phyloP scores from a whole-genome alignment of 768 basidiomycete genomes.

The Termitomyces sp. region DNA sequence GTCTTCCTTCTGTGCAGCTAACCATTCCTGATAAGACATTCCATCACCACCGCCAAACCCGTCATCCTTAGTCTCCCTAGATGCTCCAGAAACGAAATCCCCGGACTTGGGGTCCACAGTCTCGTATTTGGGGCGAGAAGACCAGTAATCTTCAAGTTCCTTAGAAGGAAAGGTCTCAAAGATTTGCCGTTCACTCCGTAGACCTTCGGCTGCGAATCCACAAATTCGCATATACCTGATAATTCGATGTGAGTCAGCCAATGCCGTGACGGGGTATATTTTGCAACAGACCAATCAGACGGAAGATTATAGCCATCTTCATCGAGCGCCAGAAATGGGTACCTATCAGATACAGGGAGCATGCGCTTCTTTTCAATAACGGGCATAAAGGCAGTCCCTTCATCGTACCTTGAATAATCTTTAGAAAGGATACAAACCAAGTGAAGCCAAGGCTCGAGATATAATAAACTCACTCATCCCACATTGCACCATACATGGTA shows the following conservation, averaged over 20 bases:
- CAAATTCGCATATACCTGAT: conserved; percentile 75
- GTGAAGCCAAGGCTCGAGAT: conserved; percentile 1
- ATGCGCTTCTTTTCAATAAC: conserved; percentile 54
- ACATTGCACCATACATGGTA: conserved; percentile 81
- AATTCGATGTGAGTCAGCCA: neutral
- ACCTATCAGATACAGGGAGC: conserved; percentile 59
- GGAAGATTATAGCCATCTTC: conserved; percentile 76
- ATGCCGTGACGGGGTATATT: neutral
- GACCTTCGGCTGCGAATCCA: conserved; percentile 66
- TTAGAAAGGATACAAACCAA: conserved; percentile 8
- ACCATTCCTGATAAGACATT: conserved; percentile 49
- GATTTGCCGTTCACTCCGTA: conserved; percentile 62
- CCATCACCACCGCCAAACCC: conserved; percentile 16
- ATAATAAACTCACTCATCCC: conserved; percentile 64
- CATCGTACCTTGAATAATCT: conserved; percentile 60
- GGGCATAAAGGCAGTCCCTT: conserved; percentile 83
- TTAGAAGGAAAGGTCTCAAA: conserved; percentile 65
- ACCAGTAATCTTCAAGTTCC: conserved; percentile 76
- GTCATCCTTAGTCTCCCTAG: neutral
- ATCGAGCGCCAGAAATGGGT: conserved; percentile 68
- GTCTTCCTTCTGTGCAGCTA: conserved; percentile 37
- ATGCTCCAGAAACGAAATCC: conserved; percentile 29
- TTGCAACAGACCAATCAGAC: conserved; percentile 64
- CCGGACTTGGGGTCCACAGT: conserved; percentile 28
- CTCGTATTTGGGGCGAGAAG: conserved; percentile 57